phyloP scores from a whole-genome alignment of 2,329 filamentous ascomycete genomes.

The Colletotrichum costaricense region DNA sequence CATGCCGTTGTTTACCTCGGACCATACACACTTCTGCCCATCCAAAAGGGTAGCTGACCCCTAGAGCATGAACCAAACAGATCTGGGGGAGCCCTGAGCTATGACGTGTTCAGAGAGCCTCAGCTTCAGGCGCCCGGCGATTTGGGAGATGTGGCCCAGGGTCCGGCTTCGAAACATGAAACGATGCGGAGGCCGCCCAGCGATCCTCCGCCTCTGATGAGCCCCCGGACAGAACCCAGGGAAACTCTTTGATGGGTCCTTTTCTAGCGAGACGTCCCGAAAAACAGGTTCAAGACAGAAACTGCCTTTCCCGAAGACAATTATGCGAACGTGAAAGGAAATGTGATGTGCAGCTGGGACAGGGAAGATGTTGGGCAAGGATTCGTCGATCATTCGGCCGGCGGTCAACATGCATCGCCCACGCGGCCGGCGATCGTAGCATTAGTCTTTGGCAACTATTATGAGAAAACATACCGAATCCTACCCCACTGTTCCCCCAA shows the following conservation, averaged over 20 bases:
- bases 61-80: constrained; percentile 18
- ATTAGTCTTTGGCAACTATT: constrained; percentile 1
- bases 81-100: constrained; percentile 27
- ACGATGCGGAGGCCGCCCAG: constrained; percentile 31
- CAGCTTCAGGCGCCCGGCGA: constrained; percentile 17
- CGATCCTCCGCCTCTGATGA: constrained; percentile 12
- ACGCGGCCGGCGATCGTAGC: not conserved
- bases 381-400: not conserved
- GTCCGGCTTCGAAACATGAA: constrained; percentile 27
- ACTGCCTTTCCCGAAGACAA: not conserved
- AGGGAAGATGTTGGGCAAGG: not conserved
- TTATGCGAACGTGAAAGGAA: constrained; percentile 11
- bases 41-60: not conserved
- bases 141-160: constrained; percentile 10
- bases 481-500: not conserved
- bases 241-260: not conserved
- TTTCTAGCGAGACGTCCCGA: not conserved
- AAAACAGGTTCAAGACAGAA: not conserved
- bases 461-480: not conserved
- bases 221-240: not conserved
- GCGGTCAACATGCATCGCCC: not conserved
- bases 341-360: not conserved
- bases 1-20: constrained; percentile 27
- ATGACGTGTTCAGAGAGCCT: constrained; percentile 23
- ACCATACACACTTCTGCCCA: not conserved